Evolutionary conservation across 805 yeast genomes (phyloP).

Genomic region (Saturnispora kantuleensis): DNA sequence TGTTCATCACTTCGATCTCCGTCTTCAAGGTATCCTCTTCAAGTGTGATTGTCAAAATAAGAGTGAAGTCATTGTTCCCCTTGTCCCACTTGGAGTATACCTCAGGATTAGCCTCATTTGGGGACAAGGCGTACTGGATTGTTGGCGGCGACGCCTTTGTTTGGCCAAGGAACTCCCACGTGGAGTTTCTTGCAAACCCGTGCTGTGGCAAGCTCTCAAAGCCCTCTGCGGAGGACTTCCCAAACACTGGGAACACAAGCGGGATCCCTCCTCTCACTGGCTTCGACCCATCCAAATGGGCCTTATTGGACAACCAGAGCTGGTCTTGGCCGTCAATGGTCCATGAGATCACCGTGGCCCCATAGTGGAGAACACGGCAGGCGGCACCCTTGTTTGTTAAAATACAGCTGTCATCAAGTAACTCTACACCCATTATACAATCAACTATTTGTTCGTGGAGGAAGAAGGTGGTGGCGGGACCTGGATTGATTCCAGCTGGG

Average conservation of each 20-base stretch:
- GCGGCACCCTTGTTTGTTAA: conserved; percentile 43
- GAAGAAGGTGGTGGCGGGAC: background rate
- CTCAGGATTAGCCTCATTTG: conserved; percentile 66
- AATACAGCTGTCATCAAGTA: conserved; percentile 51
- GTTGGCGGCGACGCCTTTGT: conserved; percentile 60
- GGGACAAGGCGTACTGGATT: conserved; percentile 84
- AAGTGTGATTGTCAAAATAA: conserved; percentile 60
- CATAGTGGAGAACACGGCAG: conserved; percentile 69
- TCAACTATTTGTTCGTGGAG: background rate
- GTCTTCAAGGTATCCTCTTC: conserved; percentile 52
- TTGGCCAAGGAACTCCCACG: conserved; percentile 93
- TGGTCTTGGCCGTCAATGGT: conserved; percentile 60
- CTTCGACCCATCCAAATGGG: conserved; percentile 81
- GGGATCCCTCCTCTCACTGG: conserved; percentile 98
- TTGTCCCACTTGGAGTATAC: conserved; percentile 46
- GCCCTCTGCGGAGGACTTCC: conserved; percentile 53
- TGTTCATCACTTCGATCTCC: conserved; percentile 64
- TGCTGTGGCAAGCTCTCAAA: conserved; percentile 80
- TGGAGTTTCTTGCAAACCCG: conserved; percentile 85
- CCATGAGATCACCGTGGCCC: conserved; percentile 90
- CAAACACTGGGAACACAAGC: conserved; percentile 88
- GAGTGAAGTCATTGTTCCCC: conserved; percentile 59
- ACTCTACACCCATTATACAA: conserved; percentile 51
- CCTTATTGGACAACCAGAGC: conserved; percentile 70
- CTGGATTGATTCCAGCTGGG: conserved; percentile 30